Evolutionary conservation across 805 yeast genomes (phyloP).

Genomic region (Nakazawaea anatomiae): DNA sequence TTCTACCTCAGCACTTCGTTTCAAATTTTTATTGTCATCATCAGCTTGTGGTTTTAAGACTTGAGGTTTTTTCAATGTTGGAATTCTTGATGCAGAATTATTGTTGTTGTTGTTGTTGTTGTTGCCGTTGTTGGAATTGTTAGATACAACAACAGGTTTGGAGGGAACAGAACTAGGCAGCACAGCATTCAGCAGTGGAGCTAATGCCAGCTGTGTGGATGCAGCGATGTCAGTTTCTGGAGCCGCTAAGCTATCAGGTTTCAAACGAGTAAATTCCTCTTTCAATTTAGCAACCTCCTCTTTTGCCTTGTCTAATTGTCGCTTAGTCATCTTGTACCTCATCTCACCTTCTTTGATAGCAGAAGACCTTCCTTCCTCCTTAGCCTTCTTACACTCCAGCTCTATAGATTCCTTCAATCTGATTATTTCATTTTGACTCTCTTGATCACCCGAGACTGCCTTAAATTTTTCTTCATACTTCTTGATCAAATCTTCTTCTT

Average conservation of each 20-base stretch:
- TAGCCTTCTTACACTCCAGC: constrained; percentile 28
- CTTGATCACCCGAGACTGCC: constrained; percentile 14
- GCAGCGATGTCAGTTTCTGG: not conserved
- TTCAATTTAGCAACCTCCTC: constrained; percentile 22
- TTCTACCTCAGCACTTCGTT: not conserved
- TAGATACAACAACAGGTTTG: not conserved
- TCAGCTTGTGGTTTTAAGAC: constrained; percentile 6
- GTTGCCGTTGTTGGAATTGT: not conserved
- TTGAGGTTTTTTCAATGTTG: constrained; percentile 8
- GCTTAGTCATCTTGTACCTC: constrained; percentile 47
- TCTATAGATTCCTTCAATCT: constrained; percentile 17
- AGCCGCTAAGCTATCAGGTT: no score
- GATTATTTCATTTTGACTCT: constrained; percentile 17
- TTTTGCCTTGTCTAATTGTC: constrained; percentile 47
- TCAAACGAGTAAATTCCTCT: constrained; percentile 3
- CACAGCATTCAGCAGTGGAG: not conserved
- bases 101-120: not conserved
- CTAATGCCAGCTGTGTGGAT: not conserved
- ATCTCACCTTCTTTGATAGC: constrained; percentile 55
- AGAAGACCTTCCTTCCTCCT: constrained; percentile 40
- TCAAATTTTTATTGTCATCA: not conserved
- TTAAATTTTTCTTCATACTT: constrained; percentile 9
- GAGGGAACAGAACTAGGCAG: not conserved
- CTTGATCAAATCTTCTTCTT: constrained; percentile 9
- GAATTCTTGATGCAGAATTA: constrained; percentile 1